Conservation (phyloP, 495 filamentous ascomycete species). For the Daldinia loculata region DNA sequence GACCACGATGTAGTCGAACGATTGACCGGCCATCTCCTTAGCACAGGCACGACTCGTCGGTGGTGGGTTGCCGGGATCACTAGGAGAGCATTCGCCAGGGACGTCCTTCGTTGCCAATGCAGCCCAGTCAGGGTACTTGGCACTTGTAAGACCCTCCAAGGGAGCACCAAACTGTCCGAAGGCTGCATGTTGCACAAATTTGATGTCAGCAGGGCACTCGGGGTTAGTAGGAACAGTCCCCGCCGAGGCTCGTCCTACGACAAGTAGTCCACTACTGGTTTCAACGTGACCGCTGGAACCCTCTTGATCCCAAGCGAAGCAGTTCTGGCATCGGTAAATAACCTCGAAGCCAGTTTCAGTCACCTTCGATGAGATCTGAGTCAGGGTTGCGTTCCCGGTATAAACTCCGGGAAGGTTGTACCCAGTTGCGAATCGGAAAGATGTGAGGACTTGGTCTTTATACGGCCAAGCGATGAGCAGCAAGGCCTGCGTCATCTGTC, state of each 20-base stretch:
- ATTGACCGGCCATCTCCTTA: slow-evolving; percentile 50
- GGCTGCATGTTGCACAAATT: slow-evolving; percentile 53
- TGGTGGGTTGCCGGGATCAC: slow-evolving; percentile 22
- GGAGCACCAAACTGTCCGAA: slow-evolving; percentile 55
- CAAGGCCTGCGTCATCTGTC: slow-evolving; percentile 66
- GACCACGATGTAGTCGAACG: slow-evolving; percentile 75
- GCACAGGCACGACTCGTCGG: slow-evolving; percentile 42
- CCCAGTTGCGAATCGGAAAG: slow-evolving; percentile 65
- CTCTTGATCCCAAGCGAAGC: slow-evolving; percentile 67
- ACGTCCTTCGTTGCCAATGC: slow-evolving; percentile 50
- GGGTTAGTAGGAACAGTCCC: slow-evolving; percentile 46
- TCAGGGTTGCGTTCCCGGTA: slow-evolving; percentile 66
- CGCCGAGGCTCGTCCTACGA: slow-evolving; percentile 58
- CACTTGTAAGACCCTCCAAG: slow-evolving; percentile 53
- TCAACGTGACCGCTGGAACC: slow-evolving; percentile 52
- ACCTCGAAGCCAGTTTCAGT: slow-evolving; percentile 63
- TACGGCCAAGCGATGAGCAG: slow-evolving; percentile 67
- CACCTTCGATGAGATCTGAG: slow-evolving; percentile 63
- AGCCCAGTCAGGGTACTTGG: slow-evolving; percentile 61
- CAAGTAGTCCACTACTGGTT: slow-evolving; percentile 49
- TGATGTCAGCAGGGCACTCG: slow-evolving; percentile 47
- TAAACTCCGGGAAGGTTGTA: slow-evolving; percentile 68
- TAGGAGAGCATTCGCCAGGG: slow-evolving; percentile 49
- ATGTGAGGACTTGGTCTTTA: slow-evolving; percentile 61
- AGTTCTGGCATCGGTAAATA: slow-evolving; percentile 70